Percentiles rank a stretch among this genome's conserved stretches.
These are phyloP conservation scores for Salix koriyanagi DNA, from an alignment of 345 rosid genomes.

Conservation along the genomic window DNA sequence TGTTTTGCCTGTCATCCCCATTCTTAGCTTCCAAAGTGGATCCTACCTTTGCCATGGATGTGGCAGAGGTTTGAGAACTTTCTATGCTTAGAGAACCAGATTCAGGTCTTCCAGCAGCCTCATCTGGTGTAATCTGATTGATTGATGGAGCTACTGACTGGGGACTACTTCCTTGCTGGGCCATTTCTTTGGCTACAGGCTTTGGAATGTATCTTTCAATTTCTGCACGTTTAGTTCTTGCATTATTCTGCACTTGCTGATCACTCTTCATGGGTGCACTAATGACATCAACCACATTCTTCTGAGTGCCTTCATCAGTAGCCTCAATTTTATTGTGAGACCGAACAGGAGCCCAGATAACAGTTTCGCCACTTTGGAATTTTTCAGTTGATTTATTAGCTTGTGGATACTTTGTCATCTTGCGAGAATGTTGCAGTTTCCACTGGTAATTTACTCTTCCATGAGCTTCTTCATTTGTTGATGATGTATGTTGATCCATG, in stretches of 20 bases:
- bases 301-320: constrained; percentile 45
- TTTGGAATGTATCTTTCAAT: constrained; percentile 84
- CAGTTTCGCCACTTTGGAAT: constrained; percentile 47
- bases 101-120: constrained; percentile 25
- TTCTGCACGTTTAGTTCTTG: constrained; percentile 79
- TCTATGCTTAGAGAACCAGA: constrained; percentile 37
- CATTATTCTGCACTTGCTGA: constrained; percentile 49
- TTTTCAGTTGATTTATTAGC: constrained; percentile 54
- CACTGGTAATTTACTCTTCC: constrained; percentile 46
- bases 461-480: constrained; percentile 50
- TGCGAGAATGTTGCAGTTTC: constrained; percentile 70
- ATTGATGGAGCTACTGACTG: constrained; percentile 35
- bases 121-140: constrained; percentile 29
- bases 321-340: constrained; percentile 57
- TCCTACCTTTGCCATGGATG: constrained; percentile 37
- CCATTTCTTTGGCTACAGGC: constrained; percentile 84
- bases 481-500: constrained; percentile 40
- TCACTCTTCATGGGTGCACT: constrained; percentile 42
- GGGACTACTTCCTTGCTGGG: constrained; percentile 56
- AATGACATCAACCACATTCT: constrained; percentile 33
- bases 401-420: constrained; percentile 45
- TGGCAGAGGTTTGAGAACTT: constrained; percentile 29
- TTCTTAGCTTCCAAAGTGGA: constrained; percentile 37
- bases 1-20: constrained; percentile 55
- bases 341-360: constrained; percentile 83